Conservation (phyloP, 2,329 filamentous ascomycete species). For the Diatrype stigma region DNA sequence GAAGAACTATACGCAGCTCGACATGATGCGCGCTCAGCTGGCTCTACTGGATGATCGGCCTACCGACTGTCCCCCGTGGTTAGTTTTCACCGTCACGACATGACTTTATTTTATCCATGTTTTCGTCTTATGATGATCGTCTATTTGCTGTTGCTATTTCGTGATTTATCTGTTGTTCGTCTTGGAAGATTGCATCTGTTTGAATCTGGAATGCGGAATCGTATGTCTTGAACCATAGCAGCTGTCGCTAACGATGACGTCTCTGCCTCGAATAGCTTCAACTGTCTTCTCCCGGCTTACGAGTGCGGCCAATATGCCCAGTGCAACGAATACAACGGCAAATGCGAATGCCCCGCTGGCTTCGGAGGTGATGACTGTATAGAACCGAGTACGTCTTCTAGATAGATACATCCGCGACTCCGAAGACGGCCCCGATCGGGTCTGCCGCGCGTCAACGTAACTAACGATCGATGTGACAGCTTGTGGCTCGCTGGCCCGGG, state of each 20-base stretch:
- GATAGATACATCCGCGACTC: background rate
- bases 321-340: conserved; percentile 86
- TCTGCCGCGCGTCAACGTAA: background rate
- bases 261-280: conserved; percentile 65
- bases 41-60: conserved; percentile 70
- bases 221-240: background rate
- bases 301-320: conserved; percentile 85
- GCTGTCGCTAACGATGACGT: conserved; percentile 13
- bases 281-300: conserved; percentile 92
- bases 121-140: conserved; percentile 33
- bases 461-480: conserved; percentile 39
- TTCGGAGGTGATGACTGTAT: conserved; percentile 95
- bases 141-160: conserved; percentile 34
- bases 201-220: no score
- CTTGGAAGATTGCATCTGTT: no score
- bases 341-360: conserved; percentile 86
- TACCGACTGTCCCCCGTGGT: conserved; percentile 75
- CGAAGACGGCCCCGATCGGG: no score
- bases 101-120: background rate
- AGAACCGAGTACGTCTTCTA: conserved; percentile 57
- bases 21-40: conserved; percentile 61
- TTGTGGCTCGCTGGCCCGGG: conserved; percentile 82
- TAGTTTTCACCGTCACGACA: conserved; percentile 21
- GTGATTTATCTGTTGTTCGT: conserved; percentile 33
- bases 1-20: conserved; percentile 56